phyloP scores from a whole-genome alignment of 2,329 filamentous ascomycete species.

The Monilinia aucupariae region DNA sequence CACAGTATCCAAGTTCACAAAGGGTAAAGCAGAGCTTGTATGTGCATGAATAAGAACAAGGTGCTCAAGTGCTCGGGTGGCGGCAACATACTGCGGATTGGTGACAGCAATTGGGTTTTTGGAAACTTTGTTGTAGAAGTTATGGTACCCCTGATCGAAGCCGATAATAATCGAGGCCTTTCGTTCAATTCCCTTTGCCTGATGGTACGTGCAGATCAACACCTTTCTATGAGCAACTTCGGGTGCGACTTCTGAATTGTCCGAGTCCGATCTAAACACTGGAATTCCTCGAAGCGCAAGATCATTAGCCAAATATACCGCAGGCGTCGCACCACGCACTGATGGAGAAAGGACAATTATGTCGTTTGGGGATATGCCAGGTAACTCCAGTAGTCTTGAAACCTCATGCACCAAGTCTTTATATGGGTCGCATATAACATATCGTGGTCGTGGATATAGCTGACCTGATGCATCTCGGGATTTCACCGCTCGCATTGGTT shows the following conservation, averaged over 20 bases:
- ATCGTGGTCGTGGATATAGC: slow-evolving; percentile 3
- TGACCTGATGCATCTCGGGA: slow-evolving; percentile 2
- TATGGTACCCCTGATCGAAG: slow-evolving; percentile 6
- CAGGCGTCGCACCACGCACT: background rate
- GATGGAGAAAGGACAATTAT: slow-evolving; percentile 13
- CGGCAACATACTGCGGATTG: slow-evolving; percentile 14
- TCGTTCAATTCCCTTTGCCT: slow-evolving; percentile 11
- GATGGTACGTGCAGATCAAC: slow-evolving; percentile 12
- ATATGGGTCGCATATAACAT: slow-evolving; percentile 10
- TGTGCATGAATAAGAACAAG: slow-evolving; percentile 7
- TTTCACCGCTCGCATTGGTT: slow-evolving; percentile 12
- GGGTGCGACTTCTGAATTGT: slow-evolving; percentile 4
- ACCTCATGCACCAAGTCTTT: slow-evolving; percentile 8
- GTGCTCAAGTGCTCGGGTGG: slow-evolving; percentile 11
- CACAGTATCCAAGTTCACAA: background rate
- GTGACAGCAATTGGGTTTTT: slow-evolving; percentile 12
- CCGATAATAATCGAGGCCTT: slow-evolving; percentile 11
- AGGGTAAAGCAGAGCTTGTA: background rate
- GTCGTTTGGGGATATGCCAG: background rate
- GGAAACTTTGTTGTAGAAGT: background rate
- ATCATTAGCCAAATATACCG: slow-evolving; percentile 4
- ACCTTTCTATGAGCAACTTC: slow-evolving; percentile 8
- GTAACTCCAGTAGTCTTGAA: background rate
- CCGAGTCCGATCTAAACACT: slow-evolving; percentile 14
- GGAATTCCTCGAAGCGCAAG: slow-evolving; percentile 7